Evolutionary conservation across 2,329 filamentous ascomycete genomes (phyloP), one percentile per base, ranked within the genome.

Genomic region (Phyllosticta citriasiana): DNA sequence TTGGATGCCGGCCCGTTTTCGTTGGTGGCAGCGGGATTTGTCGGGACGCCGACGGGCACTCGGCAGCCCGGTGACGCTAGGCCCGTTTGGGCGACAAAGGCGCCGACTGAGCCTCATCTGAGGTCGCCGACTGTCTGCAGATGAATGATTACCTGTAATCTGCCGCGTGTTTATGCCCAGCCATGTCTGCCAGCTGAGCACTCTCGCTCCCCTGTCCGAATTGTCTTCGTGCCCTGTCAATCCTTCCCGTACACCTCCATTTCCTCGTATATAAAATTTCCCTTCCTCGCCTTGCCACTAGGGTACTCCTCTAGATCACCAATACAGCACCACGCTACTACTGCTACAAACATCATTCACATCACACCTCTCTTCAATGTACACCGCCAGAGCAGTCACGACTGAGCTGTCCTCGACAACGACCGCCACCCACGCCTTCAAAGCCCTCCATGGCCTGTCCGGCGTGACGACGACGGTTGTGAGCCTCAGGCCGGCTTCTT

Each of bases 371-470:
- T 33, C 19, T 30, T n/a, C 60, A 53, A 61, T 61, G 60, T 61
- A 61, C 60, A 55, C 60, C 33, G 55, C 60, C 10, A 57, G 52
- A 52, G 40, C 55, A 53, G 60, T 50, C 10, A 57, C 51, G 30
- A 27, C 47, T 14, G 47, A 54, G 30, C 53, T 14, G 10, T 57
- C 59, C 9, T 35, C 55, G 2, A 51, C 50, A 16, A 50, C 55
- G 10, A 14, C 51, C 19, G 55, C 60, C 50, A 53, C 60, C 50
- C 55, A 61, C 14, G 55, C 60, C 4, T 63, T 71, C 57, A 68
- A 67, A 63, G 63, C 66, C 19, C 55, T 72, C 66, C 68, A 71
- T 68, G 67, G 60, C 22, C 26, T 57, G 14, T 50, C 60, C 5
- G 24, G 33, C 26, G 54, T 64, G n/a, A 50, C 19, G 19, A 22